A percentile compares a stretch with the other conserved stretches of the same genome.
Conservation (phyloP, 2,329 filamentous ascomycete species). For the Zasmidium cellare region DNA sequence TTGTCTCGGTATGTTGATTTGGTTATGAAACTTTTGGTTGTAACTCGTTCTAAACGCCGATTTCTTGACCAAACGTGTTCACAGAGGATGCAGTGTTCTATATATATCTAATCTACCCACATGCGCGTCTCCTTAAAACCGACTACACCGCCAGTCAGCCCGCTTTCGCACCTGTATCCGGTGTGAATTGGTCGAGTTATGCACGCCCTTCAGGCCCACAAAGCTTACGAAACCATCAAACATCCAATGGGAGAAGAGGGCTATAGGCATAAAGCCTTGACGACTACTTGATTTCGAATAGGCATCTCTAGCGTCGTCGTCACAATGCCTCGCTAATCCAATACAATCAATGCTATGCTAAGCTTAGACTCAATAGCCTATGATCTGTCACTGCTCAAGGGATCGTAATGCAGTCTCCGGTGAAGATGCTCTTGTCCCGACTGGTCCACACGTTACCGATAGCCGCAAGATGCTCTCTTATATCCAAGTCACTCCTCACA, state of each 20-base stretch:
- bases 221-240: background rate
- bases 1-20: background rate
- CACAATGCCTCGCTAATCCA: no score
- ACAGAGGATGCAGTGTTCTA: no score
- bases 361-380: background rate
- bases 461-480: constrained; percentile 22
- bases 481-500: constrained; percentile 19
- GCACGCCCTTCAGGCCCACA: background rate
- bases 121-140: background rate
- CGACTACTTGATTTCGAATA: no score
- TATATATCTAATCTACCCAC: background rate
- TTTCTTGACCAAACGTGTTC: background rate
- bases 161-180: background rate
- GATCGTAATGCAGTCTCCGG: background rate
- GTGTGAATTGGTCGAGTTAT: background rate
- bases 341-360: background rate
- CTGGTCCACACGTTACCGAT: constrained; percentile 26
- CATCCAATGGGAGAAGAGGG: background rate
- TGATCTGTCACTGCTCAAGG: background rate
- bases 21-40: background rate
- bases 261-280: no score
- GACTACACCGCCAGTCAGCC: background rate
- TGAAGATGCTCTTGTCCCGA: constrained; percentile 1
- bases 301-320: no score
- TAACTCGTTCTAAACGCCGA: background rate